Evolutionary conservation across 1,139 yeast genomes (phyloP), one percentile per base, ranked within the genome.

Genomic region (Arxiozyma heterogenica): DNA sequence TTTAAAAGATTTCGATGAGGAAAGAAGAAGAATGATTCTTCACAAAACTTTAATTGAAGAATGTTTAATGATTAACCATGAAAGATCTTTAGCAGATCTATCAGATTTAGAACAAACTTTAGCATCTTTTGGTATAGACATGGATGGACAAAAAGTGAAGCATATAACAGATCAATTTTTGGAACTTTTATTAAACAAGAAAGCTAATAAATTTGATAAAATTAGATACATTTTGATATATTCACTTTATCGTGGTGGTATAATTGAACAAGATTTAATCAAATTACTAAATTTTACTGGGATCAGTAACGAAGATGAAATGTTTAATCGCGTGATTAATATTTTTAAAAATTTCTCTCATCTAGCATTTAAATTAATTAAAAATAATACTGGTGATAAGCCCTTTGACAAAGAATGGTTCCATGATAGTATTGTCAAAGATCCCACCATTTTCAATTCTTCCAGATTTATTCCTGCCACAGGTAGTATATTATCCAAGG

Each of bases 171-270:
- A 84, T 54, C 83, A 81, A 49, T 73, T 91, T 57, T 74, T 93
- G 38, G 76, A 73, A 4, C 67, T 83, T 42, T 72, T 91, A 44
- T 80, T 81, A 23, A 71, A 83, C 59, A 73, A 77, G 53, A 76
- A 75, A 51, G 73, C 82, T 51, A 75, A 73, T 27, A 73, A 76
- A 23, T 76, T 78, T 49, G 94, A 89, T 63, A 88, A 88, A 65
- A 75, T 89, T 59, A 78, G 98, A 57, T 74, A 87, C 47, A 79
- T 93, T n/a, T 74, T 88, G 38, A 73, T 86, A 4, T 93, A 93
- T 69, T 86, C 91, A 1, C 70, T 90, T 44, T 86, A 83, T 68
- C 77, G 98, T 60, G 93, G 94, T 5, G 98, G 99, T 0, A 73
- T 93, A 34, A 76, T 88, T 20, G 85, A 83, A 60, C 68, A 76